A percentile compares a stretch with the other conserved stretches of the same genome.
These are phyloP conservation scores for Calonectria montana DNA, from an alignment of 2,329 filamentous ascomycete species.

Conservation along the genomic window DNA sequence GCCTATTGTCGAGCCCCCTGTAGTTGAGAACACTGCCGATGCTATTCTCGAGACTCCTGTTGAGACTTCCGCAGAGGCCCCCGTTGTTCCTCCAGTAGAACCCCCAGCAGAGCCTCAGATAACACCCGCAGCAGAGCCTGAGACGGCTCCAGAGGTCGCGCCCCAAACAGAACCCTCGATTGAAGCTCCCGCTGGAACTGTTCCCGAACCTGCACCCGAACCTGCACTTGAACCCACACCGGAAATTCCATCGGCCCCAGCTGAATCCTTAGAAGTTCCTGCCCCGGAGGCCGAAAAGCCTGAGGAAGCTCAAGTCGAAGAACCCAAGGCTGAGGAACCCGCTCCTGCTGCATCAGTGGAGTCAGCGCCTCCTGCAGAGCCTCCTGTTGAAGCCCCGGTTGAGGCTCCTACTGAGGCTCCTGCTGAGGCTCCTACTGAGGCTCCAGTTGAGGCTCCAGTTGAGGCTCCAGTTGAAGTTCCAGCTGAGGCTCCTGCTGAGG, in stretches of 20 bases:
- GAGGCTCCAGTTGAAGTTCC: neutral
- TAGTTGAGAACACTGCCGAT: neutral
- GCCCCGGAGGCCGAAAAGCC: neutral
- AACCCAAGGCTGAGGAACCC: slow-evolving; percentile 28
- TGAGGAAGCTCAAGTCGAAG: slow-evolving; percentile 14
- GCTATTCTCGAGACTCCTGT: neutral
- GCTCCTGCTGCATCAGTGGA: slow-evolving; percentile 21
- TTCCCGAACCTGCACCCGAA: neutral
- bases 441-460: too few species aligned
- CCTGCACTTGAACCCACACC: neutral
- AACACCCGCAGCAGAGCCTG: neutral
- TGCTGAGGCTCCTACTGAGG: neutral
- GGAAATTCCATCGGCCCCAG: neutral
- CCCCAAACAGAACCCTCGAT: neutral
- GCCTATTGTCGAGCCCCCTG: neutral
- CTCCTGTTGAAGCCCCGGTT: neutral
- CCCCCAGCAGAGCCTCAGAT: neutral
- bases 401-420: neutral
- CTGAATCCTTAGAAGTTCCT: neutral
- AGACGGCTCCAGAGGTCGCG: neutral
- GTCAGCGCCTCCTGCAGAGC: neutral
- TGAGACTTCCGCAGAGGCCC: neutral
- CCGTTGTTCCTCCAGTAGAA: slow-evolving; percentile 4
- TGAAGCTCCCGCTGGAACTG: neutral
- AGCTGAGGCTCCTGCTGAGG: neutral